Evolutionary conservation across 352 stramenopile species (phyloP).

Genomic region (Phytopythium vexans): DNA sequence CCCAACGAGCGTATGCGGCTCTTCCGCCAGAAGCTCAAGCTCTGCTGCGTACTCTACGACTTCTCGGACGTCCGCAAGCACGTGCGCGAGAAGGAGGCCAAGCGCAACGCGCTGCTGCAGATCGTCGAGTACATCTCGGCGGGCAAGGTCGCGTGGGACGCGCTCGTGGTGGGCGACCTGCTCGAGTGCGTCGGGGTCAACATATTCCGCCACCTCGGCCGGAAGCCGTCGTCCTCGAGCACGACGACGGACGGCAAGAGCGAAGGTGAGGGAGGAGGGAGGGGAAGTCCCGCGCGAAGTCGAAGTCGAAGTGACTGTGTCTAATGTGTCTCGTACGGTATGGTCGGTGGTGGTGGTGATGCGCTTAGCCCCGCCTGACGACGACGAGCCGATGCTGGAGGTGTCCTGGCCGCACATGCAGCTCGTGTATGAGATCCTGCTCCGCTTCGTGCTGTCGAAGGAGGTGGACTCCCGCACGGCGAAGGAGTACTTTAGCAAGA

Average conservation of each 20-base stretch:
- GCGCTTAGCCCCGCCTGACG: slow-evolving; percentile 83
- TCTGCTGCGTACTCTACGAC: slow-evolving; percentile 57
- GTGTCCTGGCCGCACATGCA: slow-evolving; percentile 96
- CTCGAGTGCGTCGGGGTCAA: slow-evolving; percentile 78
- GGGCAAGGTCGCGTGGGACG: slow-evolving; percentile 63
- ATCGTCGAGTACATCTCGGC: slow-evolving; percentile 96
- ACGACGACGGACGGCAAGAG: slow-evolving; percentile 42
- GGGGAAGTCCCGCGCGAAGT: no score
- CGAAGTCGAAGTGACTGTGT: no score
- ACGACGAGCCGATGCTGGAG: slow-evolving; percentile 98
- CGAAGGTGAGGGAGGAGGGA: no score
- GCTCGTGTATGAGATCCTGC: slow-evolving; percentile 98
- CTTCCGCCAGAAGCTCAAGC: slow-evolving; percentile 65
- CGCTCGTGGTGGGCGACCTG: slow-evolving; percentile 52
- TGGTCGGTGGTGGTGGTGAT: no score
- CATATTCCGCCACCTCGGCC: slow-evolving; percentile 86
- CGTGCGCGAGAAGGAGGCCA: slow-evolving; percentile 74
- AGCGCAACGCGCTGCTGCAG: slow-evolving; percentile 96
- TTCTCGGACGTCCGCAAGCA: slow-evolving; percentile 59
- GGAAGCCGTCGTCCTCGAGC: slow-evolving; percentile 73
- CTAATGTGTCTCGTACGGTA: no score
- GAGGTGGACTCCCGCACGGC: slow-evolving; percentile 97
- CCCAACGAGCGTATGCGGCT: slow-evolving; percentile 54
- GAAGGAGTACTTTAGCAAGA: slow-evolving; percentile 97
- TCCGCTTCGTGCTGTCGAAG: slow-evolving; percentile 95